A percentile compares a stretch with the other conserved stretches of the same genome.
Conservation (phyloP, 2,329 filamentous ascomycete genomes). For the Colletotrichum spinosum region DNA sequence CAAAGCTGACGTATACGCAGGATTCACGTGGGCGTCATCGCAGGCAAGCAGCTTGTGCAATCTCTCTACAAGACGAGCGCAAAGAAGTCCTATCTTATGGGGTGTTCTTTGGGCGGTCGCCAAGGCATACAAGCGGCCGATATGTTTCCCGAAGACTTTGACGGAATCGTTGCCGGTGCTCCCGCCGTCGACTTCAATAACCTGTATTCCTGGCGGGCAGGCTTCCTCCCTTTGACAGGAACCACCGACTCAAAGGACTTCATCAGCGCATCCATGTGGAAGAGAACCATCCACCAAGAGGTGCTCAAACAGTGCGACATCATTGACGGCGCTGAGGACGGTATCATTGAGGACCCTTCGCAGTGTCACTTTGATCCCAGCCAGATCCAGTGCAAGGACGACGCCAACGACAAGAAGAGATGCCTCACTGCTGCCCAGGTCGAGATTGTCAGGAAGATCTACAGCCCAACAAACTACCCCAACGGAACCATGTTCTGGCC, state of each 20-base stretch:
- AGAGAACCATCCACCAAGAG: constrained; percentile 45
- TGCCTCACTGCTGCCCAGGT: constrained; percentile 56
- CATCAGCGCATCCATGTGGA: constrained; percentile 37
- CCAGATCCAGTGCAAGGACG: neutral
- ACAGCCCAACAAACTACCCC: constrained; percentile 44
- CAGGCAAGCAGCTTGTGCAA: constrained; percentile 60
- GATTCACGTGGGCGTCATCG: constrained; percentile 59
- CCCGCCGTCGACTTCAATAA: constrained; percentile 54
- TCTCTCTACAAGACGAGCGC: constrained; percentile 57
- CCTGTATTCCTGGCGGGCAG: constrained; percentile 51
- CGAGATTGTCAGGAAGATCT: constrained; percentile 44
- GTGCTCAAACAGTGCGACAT: constrained; percentile 60
- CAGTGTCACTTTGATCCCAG: constrained; percentile 49
- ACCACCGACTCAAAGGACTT: constrained; percentile 47
- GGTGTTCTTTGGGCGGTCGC: constrained; percentile 66
- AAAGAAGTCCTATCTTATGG: constrained; percentile 60
- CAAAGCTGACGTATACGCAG: constrained; percentile 23
- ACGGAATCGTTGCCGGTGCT: constrained; percentile 64
- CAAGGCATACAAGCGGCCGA: constrained; percentile 61
- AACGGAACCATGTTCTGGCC: constrained; percentile 53
- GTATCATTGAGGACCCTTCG: constrained; percentile 57
- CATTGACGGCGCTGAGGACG: constrained; percentile 59
- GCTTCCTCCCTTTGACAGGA: constrained; percentile 50
- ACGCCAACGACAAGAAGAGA: constrained; percentile 38
- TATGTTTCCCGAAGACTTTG: constrained; percentile 59